These are phyloP conservation scores for Chondrostereum purpureum DNA, from an alignment of 1,284 basidiomycete species.

Conservation along the genomic window DNA sequence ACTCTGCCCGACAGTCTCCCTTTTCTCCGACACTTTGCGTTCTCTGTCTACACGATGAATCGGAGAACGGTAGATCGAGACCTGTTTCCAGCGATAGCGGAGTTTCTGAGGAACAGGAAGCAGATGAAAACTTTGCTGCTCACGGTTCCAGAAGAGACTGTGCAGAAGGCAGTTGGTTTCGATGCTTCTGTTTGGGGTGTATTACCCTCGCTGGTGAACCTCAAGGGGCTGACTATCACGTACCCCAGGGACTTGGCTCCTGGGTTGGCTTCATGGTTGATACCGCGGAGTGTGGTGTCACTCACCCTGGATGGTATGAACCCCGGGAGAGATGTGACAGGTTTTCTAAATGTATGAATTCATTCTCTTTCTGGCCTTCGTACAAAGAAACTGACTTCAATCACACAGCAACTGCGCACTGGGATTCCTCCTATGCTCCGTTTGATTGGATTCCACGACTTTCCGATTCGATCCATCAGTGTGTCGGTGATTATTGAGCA, in stretches of 20 bases:
- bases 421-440: constrained; percentile 49
- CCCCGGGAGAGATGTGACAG: constrained; percentile 27
- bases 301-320: constrained; percentile 35
- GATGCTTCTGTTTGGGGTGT: constrained; percentile 66
- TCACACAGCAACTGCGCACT: constrained; percentile 47
- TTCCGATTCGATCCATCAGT: constrained; percentile 36
- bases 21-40: constrained; percentile 57
- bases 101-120: constrained; percentile 55
- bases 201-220: constrained; percentile 46
- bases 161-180: constrained; percentile 50
- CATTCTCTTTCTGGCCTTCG: constrained; percentile 1
- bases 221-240: constrained; percentile 50
- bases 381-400: background rate
- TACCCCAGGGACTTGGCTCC: constrained; percentile 59
- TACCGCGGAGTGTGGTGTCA: constrained; percentile 51
- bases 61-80: constrained; percentile 47
- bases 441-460: constrained; percentile 48
- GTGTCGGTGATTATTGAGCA: constrained; percentile 37
- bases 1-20: constrained; percentile 36
- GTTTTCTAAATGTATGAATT: constrained; percentile 29
- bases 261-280: constrained; percentile 59
- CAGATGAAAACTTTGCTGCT: constrained; percentile 47
- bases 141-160: constrained; percentile 38
- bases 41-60: constrained; percentile 40
- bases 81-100: constrained; percentile 60